Evolutionary conservation across 495 filamentous ascomycete species (phyloP).

Genomic region (Penicillium maclennaniae): DNA sequence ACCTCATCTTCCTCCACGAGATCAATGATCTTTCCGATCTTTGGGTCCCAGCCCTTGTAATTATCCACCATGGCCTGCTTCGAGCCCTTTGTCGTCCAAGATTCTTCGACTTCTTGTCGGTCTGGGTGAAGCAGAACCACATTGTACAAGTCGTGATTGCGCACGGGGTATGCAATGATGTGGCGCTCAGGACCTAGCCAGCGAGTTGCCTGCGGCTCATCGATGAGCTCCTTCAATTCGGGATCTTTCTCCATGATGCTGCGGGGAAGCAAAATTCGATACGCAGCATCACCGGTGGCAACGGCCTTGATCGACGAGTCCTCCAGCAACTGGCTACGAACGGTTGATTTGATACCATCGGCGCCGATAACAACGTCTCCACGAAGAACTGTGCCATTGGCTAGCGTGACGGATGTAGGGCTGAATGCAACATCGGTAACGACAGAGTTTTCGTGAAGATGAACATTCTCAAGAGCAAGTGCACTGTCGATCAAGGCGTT

Average conservation of each 20-base stretch:
- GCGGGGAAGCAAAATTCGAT: slow-evolving; percentile 39
- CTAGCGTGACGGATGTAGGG: slow-evolving; percentile 31
- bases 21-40: slow-evolving; percentile 35
- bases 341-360: slow-evolving; percentile 46
- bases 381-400: slow-evolving; percentile 29
- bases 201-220: slow-evolving; percentile 37
- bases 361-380: slow-evolving; percentile 45
- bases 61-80: slow-evolving; percentile 42
- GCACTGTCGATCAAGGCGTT: slow-evolving; percentile 38
- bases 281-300: slow-evolving; percentile 44
- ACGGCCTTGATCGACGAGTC: slow-evolving; percentile 27
- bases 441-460: slow-evolving; percentile 31
- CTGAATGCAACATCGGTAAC: slow-evolving; percentile 32
- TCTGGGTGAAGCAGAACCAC: slow-evolving; percentile 43
- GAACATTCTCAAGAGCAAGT: slow-evolving; percentile 32
- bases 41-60: slow-evolving; percentile 36
- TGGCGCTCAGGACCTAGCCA: slow-evolving; percentile 45
- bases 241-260: slow-evolving; percentile 36
- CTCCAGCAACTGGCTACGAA: slow-evolving; percentile 31
- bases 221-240: slow-evolving; percentile 30
- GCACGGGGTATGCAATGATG: slow-evolving; percentile 43
- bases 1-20: slow-evolving; percentile 48
- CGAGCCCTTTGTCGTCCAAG: slow-evolving; percentile 41
- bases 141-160: slow-evolving; percentile 42
- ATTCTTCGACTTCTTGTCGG: slow-evolving; percentile 34